Evolutionary conservation across 2,329 filamentous ascomycete genomes (phyloP).

Genomic region (Colletotrichum tabaci): DNA sequence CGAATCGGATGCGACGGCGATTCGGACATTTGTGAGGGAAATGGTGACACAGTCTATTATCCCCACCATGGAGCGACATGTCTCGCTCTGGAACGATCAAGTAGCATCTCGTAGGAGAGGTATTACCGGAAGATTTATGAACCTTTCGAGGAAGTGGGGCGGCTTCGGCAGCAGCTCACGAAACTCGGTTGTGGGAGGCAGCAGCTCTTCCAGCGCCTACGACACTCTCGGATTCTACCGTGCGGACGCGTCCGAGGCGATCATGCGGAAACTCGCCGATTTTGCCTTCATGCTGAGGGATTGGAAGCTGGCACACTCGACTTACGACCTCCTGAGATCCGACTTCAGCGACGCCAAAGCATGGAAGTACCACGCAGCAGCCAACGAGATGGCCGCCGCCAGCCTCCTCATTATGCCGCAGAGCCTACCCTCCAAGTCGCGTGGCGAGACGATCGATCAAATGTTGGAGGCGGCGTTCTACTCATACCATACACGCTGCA

Average conservation of each 20-base stretch:
- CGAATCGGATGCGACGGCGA: conserved; percentile 90
- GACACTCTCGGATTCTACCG: conserved; percentile 86
- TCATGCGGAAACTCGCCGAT: conserved; percentile 93
- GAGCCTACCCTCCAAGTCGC: conserved; percentile 79
- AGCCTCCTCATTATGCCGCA: conserved; percentile 85
- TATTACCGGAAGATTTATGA: conserved; percentile 93
- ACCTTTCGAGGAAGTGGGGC: conserved; percentile 90
- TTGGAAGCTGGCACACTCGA: conserved; percentile 92
- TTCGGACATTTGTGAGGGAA: conserved; percentile 91
- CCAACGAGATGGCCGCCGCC: conserved; percentile 94
- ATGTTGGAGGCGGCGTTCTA: conserved; percentile 93
- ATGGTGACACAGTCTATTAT: conserved; percentile 96
- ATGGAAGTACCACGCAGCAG: conserved; percentile 94
- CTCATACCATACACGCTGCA: conserved; percentile 90
- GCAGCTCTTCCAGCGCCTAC: conserved; percentile 74
- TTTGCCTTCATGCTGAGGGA: conserved; percentile 98
- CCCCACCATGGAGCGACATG: conserved; percentile 94
- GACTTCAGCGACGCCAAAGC: conserved; percentile 97
- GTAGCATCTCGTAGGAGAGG: conserved; percentile 92
- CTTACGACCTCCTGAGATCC: conserved; percentile 88
- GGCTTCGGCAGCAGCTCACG: conserved; percentile 81
- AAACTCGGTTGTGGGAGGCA: conserved; percentile 67
- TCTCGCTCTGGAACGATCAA: conserved; percentile 97
- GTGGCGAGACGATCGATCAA: conserved; percentile 85
- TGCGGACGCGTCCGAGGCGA: conserved; percentile 87